Percentiles rank a stretch among this genome's conserved stretches.
These are phyloP conservation scores for Blastomyces emzantsi DNA, from an alignment of 2,329 filamentous ascomycete species.

Conservation along the genomic window DNA sequence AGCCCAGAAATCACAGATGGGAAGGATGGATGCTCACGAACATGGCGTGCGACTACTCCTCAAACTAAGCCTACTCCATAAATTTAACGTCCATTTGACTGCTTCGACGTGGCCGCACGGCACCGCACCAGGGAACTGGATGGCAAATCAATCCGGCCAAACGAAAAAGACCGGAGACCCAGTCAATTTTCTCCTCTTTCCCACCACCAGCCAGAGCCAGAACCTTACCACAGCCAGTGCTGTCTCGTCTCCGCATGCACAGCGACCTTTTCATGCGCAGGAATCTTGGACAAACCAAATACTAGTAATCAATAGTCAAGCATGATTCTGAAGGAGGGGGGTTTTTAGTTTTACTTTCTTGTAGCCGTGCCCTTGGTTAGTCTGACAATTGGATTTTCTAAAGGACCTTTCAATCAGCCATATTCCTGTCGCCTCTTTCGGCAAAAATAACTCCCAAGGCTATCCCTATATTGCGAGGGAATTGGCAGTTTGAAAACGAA, in stretches of 20 bases:
- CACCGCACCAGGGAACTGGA: background rate
- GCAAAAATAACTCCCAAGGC: background rate
- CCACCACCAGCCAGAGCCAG: background rate
- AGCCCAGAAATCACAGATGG: background rate
- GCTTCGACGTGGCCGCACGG: constrained; percentile 7
- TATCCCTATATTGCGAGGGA: background rate
- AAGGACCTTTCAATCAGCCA: background rate
- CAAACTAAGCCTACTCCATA: background rate
- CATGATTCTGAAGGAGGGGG: background rate
- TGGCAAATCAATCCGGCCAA: constrained; percentile 3
- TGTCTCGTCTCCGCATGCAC: background rate
- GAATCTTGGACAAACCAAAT: background rate
- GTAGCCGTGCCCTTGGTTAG: background rate
- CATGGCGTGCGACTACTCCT: background rate
- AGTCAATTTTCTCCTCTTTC: constrained; percentile 3
- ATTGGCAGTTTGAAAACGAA: background rate
- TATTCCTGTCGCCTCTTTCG: background rate
- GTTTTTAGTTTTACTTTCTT: background rate
- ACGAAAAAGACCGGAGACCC: background rate
- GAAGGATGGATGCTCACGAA: background rate
- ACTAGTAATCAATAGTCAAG: background rate
- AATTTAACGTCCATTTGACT: background rate
- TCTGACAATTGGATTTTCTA: background rate
- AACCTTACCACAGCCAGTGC: background rate
- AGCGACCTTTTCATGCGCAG: background rate